Base-by-base conservation (phyloP, 75 land plant species). In the Picea sitchensis region DNA sequence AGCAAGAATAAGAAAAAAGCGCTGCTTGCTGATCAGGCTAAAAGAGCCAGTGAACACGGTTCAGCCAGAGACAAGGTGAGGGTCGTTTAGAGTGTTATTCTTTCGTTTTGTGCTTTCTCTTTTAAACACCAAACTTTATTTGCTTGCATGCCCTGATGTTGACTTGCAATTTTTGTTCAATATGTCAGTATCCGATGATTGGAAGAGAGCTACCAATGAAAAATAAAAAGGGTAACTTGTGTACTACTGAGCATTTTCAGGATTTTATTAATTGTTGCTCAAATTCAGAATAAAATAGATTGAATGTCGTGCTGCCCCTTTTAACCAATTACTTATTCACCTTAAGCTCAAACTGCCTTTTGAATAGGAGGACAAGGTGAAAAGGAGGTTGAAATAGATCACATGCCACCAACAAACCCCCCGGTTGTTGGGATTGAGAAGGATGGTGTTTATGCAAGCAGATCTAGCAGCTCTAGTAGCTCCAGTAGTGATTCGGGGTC, bases 401-500 rank as follows among this genome's bases (percentile, higher is more conserved):
- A 63, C 62, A 74, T 41, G 15, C 83, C 83, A 4, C 71, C 65
- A 38, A 12, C 58, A 15, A 67, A 80, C 44, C 34, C 78, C 23
- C 68, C 84, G 14, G 81, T 81, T 61, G 84, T 81, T 67, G 61
- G 64, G 74, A 82, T 34, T 17, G 80, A 83, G 58, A 88, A 84
- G 13, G 84, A 84, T 21, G 84, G 69, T 23, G 77, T 64, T 61
- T 62, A 78, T 82, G 86, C 56, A 32, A 91, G 84, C 73, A 73
- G 81, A 78, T 86, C 91, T 26, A 85, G 84, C 73, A 84, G 87
- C 62, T 82, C 87, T 32, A 85, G 88, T 76, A 82, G 87, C 81
- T 92, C 94, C 36, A 85, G 90, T 79, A 84, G 90, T 85, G 91
- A 80, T 75, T 87, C 93, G 54, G 91, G 93, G 51, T 90, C 94